Percentiles rank a stretch among this genome's conserved stretches.
Conservation (phyloP, 495 filamentous ascomycete genomes). For the Penicillium desertorum region DNA sequence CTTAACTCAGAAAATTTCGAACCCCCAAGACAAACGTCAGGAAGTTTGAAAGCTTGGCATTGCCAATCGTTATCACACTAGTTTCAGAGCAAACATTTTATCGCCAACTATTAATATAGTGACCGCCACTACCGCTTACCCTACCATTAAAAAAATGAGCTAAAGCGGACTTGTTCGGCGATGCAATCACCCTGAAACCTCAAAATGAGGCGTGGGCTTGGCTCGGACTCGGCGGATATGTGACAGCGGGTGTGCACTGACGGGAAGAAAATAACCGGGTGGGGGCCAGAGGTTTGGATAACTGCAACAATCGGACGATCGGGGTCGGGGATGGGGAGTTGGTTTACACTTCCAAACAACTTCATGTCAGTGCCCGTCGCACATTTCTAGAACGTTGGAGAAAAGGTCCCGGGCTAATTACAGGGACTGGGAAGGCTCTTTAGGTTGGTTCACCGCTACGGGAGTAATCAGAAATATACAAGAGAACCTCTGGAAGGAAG, state of each 20-base stretch:
- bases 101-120: slow-evolving; percentile 4
- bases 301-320: slow-evolving; percentile 8
- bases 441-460: slow-evolving; percentile 10
- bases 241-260: slow-evolving; percentile 27
- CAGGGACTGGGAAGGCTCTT: background rate
- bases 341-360: slow-evolving; percentile 2
- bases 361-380: background rate
- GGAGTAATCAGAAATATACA: background rate
- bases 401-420: background rate
- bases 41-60: slow-evolving; percentile 15
- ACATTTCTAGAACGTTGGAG: slow-evolving; percentile 6
- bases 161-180: slow-evolving; percentile 24
- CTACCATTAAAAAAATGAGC: slow-evolving; percentile 12
- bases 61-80: background rate
- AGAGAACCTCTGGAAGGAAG: background rate
- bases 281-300: background rate
- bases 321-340: background rate
- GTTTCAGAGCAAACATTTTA: slow-evolving; percentile 14
- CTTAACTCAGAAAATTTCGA: background rate
- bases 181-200: slow-evolving; percentile 33
- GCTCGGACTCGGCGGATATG: slow-evolving; percentile 15
- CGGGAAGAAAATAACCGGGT: slow-evolving; percentile 4
- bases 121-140: slow-evolving; percentile 17
- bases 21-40: background rate
- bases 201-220: slow-evolving; percentile 14